Conservation (phyloP, 1,139 yeast species). For the Geotrichum citri-aurantii region DNA sequence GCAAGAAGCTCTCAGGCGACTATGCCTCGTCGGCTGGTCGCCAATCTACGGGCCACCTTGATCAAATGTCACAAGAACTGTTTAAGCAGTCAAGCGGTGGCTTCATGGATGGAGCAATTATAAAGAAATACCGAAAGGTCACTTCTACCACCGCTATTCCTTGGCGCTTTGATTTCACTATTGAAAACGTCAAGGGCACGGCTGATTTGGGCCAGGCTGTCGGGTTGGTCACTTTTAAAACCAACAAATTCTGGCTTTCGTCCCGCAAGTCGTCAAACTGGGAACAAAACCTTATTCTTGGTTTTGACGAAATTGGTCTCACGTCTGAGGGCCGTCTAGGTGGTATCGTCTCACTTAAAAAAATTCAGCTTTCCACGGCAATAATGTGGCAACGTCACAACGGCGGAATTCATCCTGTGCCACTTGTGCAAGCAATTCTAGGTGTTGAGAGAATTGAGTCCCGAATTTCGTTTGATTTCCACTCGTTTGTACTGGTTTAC, state of each 20-base stretch:
- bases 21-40: background rate
- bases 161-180: conserved; percentile 60
- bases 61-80: conserved; percentile 9
- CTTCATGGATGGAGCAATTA: conserved; percentile 31
- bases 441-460: conserved; percentile 53
- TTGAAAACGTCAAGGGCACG: conserved; percentile 48
- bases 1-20: conserved; percentile 12
- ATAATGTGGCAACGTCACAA: conserved; percentile 52
- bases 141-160: conserved; percentile 65
- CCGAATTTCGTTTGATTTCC: conserved; percentile 74
- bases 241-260: conserved; percentile 63
- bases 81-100: conserved; percentile 7
- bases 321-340: conserved; percentile 72
- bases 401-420: conserved; percentile 39
- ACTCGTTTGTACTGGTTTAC: conserved; percentile 64
- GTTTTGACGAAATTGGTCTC: conserved; percentile 50
- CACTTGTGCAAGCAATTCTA: conserved; percentile 59
- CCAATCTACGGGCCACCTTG: conserved; percentile 5
- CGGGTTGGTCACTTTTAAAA: conserved; percentile 53
- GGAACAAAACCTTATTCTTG: conserved; percentile 65
- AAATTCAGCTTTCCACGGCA: conserved; percentile 55
- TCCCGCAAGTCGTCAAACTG: conserved; percentile 63
- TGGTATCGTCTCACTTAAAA: conserved; percentile 51
- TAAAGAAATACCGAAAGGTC: conserved; percentile 53
- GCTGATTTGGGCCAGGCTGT: conserved; percentile 81